Percentiles rank a stretch among this genome's conserved stretches.
These are phyloP conservation scores for Phytophthora megakarya DNA, from an alignment of 352 stramenopile genomes.

Conservation along the genomic window DNA sequence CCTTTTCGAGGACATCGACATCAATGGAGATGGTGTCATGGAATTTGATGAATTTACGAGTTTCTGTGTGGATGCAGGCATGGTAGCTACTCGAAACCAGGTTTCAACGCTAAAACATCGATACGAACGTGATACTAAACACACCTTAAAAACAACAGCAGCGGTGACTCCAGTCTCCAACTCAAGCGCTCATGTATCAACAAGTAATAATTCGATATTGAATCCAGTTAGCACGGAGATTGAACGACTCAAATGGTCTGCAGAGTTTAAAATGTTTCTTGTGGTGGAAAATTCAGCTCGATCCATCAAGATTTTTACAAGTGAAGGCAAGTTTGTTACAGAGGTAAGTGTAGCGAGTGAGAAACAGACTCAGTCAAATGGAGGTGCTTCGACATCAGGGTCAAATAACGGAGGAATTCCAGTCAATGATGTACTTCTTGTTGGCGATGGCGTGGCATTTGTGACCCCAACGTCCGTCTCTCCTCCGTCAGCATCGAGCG, in stretches of 20 bases:
- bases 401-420: not conserved
- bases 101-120: slow-evolving; percentile 63
- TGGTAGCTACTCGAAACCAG: slow-evolving; percentile 68
- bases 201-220: slow-evolving; percentile 13
- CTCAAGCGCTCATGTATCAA: not conserved
- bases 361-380: slow-evolving; percentile 25
- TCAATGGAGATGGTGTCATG: slow-evolving; percentile 85
- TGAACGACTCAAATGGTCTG: slow-evolving; percentile 78
- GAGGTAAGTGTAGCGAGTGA: slow-evolving; percentile 41
- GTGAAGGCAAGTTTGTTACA: slow-evolving; percentile 52
- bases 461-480: slow-evolving; percentile 16
- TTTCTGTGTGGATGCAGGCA: slow-evolving; percentile 86
- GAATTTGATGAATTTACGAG: slow-evolving; percentile 90
- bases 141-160: slow-evolving; percentile 56
- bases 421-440: slow-evolving; percentile 26
- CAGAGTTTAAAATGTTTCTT: slow-evolving; percentile 60
- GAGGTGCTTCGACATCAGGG: not conserved
- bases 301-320: slow-evolving; percentile 73
- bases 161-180: not conserved
- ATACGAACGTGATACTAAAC: slow-evolving; percentile 65
- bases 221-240: slow-evolving; percentile 53
- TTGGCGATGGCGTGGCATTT: slow-evolving; percentile 28
- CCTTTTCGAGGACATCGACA: slow-evolving; percentile 88
- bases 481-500: slow-evolving; percentile 24
- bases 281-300: slow-evolving; percentile 70